phyloP scores from a whole-genome alignment of 495 filamentous ascomycete species.

The Opeltia flavorubescens region DNA sequence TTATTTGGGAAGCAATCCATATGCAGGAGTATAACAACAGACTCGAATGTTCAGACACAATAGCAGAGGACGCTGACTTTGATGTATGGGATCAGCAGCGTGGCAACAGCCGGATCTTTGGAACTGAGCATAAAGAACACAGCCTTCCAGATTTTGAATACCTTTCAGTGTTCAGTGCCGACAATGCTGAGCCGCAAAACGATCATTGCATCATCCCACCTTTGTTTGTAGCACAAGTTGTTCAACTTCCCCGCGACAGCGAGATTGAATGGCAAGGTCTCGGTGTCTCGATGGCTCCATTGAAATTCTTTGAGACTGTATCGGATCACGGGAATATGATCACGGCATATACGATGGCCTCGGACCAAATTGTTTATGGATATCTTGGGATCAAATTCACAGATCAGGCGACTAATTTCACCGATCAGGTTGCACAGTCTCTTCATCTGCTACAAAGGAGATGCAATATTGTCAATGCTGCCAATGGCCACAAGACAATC shows the following conservation, averaged over 20 bases:
- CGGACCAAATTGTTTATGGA: not conserved
- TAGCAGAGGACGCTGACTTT: conserved; percentile 34
- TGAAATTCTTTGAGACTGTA: conserved; percentile 4
- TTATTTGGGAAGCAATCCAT: conserved; percentile 40
- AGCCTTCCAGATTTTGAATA: conserved; percentile 6
- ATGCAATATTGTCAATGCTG: not conserved
- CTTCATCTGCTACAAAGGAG: not conserved
- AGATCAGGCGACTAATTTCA: not conserved
- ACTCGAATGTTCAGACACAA: conserved; percentile 17
- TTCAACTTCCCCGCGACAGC: conserved; percentile 51
- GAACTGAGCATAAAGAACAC: not conserved
- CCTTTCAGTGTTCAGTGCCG: conserved; percentile 22
- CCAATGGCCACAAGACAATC: not conserved
- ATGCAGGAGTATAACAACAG: conserved; percentile 2
- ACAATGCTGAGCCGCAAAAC: conserved; percentile 8
- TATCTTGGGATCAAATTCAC: not conserved
- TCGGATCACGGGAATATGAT: not conserved
- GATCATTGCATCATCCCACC: conserved; percentile 31
- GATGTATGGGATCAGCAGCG: conserved; percentile 65
- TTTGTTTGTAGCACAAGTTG: conserved; percentile 58
- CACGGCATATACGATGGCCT: not conserved
- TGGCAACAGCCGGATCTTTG: conserved; percentile 20
- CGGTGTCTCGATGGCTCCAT: conserved; percentile 21
- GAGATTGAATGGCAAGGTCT: conserved; percentile 62
- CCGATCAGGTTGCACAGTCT: not conserved